Base-by-base conservation (phyloP, 2,329 filamentous ascomycete genomes). In the Phoma sp. region DNA sequence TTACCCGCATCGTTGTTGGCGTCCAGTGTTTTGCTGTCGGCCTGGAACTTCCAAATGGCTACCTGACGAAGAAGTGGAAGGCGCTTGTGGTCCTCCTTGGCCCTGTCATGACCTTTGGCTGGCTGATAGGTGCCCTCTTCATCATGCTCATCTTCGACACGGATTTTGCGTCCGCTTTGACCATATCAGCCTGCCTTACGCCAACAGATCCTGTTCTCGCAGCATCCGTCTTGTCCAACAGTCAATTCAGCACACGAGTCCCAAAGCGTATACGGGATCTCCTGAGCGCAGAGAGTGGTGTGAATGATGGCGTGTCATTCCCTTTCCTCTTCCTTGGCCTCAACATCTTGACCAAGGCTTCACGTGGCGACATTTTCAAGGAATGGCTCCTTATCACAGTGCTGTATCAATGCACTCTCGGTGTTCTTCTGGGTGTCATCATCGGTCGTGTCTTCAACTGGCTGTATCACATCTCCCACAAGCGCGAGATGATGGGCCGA, bases 171-270 rank as follows among this genome's bases (percentile, higher is more conserved):
- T 80, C 80, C 1, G 78, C 81, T 1, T 62, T 84, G 32, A 76
- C 82, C 5, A 78, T 85, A 20, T 79, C 78, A 0, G 83, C 83
- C 3, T 84, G 82, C 60, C 73, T 85, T 2, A 83, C 83, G 0
- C 83, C 82, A 1, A 85, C 83, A 0, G 83, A 85, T 68, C 82
- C 83, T 0, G 81, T 85, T 0, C 72, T 85, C 11, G 80, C 83
- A 1, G 80, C 83, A 3, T 80, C 76, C 18, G 82, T 85, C 2
- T 72, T 85, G 11, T 77, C 77, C 2, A 81, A 83, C 59, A 81
- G 78, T 25, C 80, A 77, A 42, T 85, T 85, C 71, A 81, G 79
- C 47, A 73, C 73, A 1, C 66, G 83, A 12, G 78, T 85, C 1
- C 83, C 83, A 0, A 78, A 76, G 52, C 74, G 82, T 4, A 67